Evolutionary conservation across 306 rosid species (phyloP), one percentile per base, ranked within the genome.

Genomic region (Prunus fruticosa): DNA sequence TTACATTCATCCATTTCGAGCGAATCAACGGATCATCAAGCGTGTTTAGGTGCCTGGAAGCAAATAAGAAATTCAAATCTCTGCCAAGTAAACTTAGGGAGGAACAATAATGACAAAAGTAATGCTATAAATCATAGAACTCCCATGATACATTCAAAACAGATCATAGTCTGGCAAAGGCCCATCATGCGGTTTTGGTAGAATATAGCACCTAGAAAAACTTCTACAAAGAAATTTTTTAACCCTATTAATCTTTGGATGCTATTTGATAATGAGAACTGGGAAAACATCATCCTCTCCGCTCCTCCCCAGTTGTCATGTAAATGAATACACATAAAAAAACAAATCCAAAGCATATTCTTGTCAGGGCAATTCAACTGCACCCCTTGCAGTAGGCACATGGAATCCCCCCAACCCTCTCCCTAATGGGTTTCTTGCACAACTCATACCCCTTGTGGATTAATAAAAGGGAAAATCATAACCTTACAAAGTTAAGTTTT

Each of bases 1-100:
- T 93, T 47, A 91, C 98, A 52, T 85, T 93, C 94, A 90, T 90
- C 98, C 97, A 93, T 87, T 93, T 91, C 2, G 97, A 32, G 13
- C 96, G 91, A 64, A 91, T 83, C 64, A 91, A 79, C 3, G 96
- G 98, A 57, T 93, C 98, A 6, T 93, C 98, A 8, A 90, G 86
- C 4, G 78, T 85, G 77, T 74, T 88, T 27, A 93, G 80, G 83
- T 93, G 97, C 90, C 94, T 87, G 74, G 47, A 64, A 68, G 58
- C 43, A 71, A 52, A 77, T 41, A 53, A 78, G 46, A 72, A 41
- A 49, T 5, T 54, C 79, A 72, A 51, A 51, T 5, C 69, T 38
- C 50, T 46, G 67, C 45, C 1, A 49, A 47, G 10, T 71, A 53
- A 75, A 43, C 67, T 32, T 41, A 22, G 57, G 25, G 30, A 58